Evolutionary conservation across 1,284 basidiomycete genomes (phyloP).

Genomic region (Ceratobasidium theobromae): DNA sequence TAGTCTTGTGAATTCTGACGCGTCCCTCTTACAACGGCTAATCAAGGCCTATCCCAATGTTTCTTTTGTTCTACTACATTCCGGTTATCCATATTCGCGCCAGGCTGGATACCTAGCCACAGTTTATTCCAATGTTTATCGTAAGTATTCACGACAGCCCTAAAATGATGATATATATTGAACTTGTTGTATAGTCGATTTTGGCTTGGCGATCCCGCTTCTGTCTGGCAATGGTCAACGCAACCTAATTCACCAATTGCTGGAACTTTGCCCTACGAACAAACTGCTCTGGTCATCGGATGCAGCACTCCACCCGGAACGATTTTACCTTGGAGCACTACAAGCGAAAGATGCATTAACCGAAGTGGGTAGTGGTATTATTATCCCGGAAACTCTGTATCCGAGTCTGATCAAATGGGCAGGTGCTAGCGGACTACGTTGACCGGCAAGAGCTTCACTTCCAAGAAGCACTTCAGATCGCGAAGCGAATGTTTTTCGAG

Average conservation of each 20-base stretch:
- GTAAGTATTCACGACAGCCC: conserved; percentile 24
- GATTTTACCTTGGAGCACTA: conserved; percentile 63
- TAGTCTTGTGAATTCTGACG: conserved; percentile 57
- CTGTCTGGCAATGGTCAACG: conserved; percentile 65
- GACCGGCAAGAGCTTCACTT: conserved; percentile 51
- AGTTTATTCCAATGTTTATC: conserved; percentile 68
- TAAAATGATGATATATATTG: background rate
- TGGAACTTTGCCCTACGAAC: conserved; percentile 70
- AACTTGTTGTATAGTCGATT: conserved; percentile 52
- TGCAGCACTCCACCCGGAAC: conserved; percentile 73
- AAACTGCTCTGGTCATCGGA: conserved; percentile 68
- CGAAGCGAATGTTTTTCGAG: conserved; percentile 57
- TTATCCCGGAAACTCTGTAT: background rate
- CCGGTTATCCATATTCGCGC: conserved; percentile 69
- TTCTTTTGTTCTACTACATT: conserved; percentile 66
- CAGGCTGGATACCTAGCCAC: conserved; percentile 73
- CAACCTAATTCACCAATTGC: conserved; percentile 56
- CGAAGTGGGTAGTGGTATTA: conserved; percentile 47
- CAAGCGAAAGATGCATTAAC: conserved; percentile 65
- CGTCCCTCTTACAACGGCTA: conserved; percentile 64
- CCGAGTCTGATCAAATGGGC: background rate
- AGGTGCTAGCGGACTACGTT: conserved; percentile 57
- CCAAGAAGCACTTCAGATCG: conserved; percentile 52
- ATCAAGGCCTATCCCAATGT: conserved; percentile 63
- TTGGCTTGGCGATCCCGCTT: conserved; percentile 74